Conservation (phyloP, 257 asterid genomes). For the Plectranthus barbatus region DNA sequence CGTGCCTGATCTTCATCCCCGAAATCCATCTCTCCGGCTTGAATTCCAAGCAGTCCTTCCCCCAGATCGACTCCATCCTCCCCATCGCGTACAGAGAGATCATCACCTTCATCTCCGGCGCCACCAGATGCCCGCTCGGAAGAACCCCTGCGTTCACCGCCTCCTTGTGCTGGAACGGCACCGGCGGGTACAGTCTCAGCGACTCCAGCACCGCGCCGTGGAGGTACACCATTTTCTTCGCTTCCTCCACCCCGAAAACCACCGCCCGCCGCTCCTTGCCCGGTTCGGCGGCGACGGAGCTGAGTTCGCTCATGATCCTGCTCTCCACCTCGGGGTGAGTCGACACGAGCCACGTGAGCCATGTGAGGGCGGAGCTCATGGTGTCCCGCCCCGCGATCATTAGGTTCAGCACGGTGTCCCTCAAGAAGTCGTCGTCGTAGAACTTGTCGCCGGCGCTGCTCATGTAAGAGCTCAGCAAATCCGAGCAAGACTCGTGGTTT, state of each 20-base stretch:
- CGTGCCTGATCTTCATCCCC: constrained; percentile 48
- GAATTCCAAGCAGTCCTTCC: constrained; percentile 39
- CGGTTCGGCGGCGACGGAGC: neutral
- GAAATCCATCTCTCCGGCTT: too few species aligned
- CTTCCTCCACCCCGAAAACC: constrained; percentile 30
- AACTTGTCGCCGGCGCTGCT: neutral
- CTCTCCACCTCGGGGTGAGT: constrained; percentile 38
- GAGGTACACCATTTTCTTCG: constrained; percentile 32
- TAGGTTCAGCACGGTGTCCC: constrained; percentile 46
- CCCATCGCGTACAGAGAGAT: constrained; percentile 67
- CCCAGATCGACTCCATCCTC: constrained; percentile 58
- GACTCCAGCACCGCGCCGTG: constrained; percentile 56
- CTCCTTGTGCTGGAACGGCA: constrained; percentile 63
- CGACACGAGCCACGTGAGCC: constrained; percentile 54
- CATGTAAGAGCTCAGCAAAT: constrained; percentile 45
- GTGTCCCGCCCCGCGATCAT: constrained; percentile 73
- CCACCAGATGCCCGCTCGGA: constrained; percentile 50
- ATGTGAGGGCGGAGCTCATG: constrained; percentile 52
- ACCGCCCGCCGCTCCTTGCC: constrained; percentile 12
- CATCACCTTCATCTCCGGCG: constrained; percentile 32
- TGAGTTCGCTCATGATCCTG: constrained; percentile 38
- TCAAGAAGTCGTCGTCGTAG: constrained; percentile 29
- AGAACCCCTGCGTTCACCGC: constrained; percentile 34
- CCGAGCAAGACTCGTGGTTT: constrained; percentile 11
- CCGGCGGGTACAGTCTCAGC: constrained; percentile 61